Evolutionary conservation across 495 filamentous ascomycete species (phyloP).

Genomic region (Lophium mytilinum): DNA sequence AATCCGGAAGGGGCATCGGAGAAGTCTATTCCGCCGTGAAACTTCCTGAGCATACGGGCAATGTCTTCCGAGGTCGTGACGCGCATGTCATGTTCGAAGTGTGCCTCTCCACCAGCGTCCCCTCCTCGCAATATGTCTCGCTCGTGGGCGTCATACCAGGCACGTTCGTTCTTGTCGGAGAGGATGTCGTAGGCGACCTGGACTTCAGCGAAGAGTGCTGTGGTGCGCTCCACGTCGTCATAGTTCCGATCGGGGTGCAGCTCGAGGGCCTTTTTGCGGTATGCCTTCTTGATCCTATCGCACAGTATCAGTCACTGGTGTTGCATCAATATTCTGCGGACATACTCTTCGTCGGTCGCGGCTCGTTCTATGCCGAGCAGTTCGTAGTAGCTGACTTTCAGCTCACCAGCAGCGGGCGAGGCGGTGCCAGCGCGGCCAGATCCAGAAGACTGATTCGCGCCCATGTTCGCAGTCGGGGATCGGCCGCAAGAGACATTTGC

Average conservation of each 20-base stretch:
- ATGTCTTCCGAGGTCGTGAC: constrained; percentile 75
- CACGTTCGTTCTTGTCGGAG: constrained; percentile 87
- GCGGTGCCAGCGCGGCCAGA: constrained; percentile 13
- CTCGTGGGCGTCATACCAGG: constrained; percentile 96
- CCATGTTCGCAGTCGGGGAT: constrained; percentile 47
- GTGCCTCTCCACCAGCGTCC: constrained; percentile 38
- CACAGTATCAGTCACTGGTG: constrained; percentile 10
- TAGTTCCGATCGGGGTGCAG: constrained; percentile 93
- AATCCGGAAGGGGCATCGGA: constrained; percentile 72
- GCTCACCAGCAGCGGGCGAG: constrained; percentile 18
- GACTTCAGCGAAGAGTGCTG: constrained; percentile 77
- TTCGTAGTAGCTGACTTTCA: constrained; percentile 87
- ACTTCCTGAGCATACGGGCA: constrained; percentile 60
- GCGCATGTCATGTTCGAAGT: constrained; percentile 54
- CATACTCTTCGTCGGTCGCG: constrained; percentile 79
- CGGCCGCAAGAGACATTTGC: too few relatives aligned
- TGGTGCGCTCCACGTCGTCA: constrained; percentile 74
- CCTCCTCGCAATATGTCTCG: constrained; percentile 67
- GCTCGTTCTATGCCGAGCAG: constrained; percentile 63
- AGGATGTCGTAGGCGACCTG: constrained; percentile 92
- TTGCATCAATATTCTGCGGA: neutral
- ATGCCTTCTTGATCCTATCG: constrained; percentile 83
- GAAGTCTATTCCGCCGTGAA: constrained; percentile 67
- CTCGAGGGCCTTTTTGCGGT: constrained; percentile 82
- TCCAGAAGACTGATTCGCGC: constrained; percentile 66